Percentiles rank a stretch among this genome's conserved stretches.
phyloP scores from a whole-genome alignment of 352 stramenopile genomes.

The Pythium phragmiticola region DNA sequence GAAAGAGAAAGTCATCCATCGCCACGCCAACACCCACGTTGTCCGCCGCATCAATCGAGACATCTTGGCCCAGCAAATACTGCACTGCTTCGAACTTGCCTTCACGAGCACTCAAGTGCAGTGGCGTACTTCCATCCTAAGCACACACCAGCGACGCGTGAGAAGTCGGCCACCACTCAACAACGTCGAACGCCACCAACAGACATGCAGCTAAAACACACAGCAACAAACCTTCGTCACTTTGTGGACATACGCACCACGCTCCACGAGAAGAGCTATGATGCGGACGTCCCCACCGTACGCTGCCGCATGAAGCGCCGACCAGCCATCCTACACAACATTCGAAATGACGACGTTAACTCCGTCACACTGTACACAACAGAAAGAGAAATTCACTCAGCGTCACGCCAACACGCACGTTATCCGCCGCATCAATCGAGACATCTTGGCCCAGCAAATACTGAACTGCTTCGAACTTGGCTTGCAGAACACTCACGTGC shows the following conservation, averaged over 20 bases:
- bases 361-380: too few relatives aligned
- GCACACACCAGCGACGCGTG: neutral
- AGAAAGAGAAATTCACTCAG: too few relatives aligned
- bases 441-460: too few relatives aligned
- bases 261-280: constrained; percentile 2
- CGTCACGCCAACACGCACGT: too few relatives aligned
- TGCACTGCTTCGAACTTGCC: too few relatives aligned
- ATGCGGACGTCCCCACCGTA: neutral
- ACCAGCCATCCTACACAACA: neutral
- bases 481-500: too few relatives aligned
- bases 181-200: too few relatives aligned
- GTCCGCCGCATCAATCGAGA: neutral
- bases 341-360: neutral
- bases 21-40: neutral
- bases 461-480: too few relatives aligned
- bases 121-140: neutral
- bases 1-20: neutral
- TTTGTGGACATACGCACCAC: neutral
- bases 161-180: too few relatives aligned
- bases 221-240: neutral
- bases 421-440: too few relatives aligned
- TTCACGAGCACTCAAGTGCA: too few relatives aligned
- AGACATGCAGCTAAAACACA: neutral
- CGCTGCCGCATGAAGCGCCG: neutral
- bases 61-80: neutral